Evolutionary conservation across 2,329 filamentous ascomycete genomes (phyloP).

Genomic region (Colletotrichum tanaceti): DNA sequence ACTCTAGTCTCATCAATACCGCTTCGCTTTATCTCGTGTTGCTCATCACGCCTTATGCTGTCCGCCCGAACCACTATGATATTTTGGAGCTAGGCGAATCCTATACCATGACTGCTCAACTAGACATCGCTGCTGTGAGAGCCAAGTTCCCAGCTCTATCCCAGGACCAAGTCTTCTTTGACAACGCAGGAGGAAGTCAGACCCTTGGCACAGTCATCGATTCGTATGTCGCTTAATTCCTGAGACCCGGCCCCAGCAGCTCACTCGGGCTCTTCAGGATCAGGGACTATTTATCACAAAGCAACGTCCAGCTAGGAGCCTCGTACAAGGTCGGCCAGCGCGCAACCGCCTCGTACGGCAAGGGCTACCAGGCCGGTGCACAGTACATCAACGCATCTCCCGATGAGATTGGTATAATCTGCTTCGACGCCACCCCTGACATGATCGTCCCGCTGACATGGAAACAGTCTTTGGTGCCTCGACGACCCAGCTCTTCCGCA

Average conservation of each 20-base stretch:
- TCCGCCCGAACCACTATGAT: no score
- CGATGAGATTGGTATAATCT: slow-evolving; percentile 70
- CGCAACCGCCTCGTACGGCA: slow-evolving; percentile 69
- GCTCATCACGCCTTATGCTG: not conserved
- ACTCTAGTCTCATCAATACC: not conserved
- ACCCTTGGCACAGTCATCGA: slow-evolving; percentile 74
- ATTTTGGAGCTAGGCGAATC: not conserved
- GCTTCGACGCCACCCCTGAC: not conserved
- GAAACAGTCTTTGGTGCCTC: slow-evolving; percentile 76
- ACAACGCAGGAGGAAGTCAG: slow-evolving; percentile 84
- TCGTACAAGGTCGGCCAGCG: slow-evolving; percentile 71
- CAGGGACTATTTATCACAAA: slow-evolving; percentile 71
- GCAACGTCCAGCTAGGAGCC: slow-evolving; percentile 81
- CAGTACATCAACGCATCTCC: slow-evolving; percentile 75
- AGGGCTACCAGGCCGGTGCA: slow-evolving; percentile 73
- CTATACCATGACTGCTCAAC: slow-evolving; percentile 19
- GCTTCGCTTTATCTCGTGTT: not conserved
- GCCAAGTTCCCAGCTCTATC: slow-evolving; percentile 75
- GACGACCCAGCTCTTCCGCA: slow-evolving; percentile 81
- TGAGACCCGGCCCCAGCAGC: not conserved
- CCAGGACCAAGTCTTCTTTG: slow-evolving; percentile 76
- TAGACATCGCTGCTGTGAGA: slow-evolving; percentile 65
- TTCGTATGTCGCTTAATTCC: slow-evolving; percentile 59
- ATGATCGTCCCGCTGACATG: not conserved
- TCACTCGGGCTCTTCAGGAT: slow-evolving; percentile 59